Conservation (phyloP, 2,329 filamentous ascomycete genomes). For the Botrytis tulipae region DNA sequence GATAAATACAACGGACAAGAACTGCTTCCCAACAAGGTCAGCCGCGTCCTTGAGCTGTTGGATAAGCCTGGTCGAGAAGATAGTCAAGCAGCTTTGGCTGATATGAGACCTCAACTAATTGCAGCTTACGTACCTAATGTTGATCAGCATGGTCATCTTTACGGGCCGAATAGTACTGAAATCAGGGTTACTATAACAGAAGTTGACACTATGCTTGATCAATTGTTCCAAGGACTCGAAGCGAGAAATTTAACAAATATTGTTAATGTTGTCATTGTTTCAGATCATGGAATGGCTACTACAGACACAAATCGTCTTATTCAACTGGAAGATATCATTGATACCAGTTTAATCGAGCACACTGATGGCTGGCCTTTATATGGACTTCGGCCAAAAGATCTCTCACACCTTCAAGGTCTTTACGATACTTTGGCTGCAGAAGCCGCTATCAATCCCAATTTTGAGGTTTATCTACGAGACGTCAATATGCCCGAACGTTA, state of each 20-base stretch:
- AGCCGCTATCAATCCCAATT: constrained; percentile 60
- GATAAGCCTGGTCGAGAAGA: constrained; percentile 75
- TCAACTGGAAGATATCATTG: constrained; percentile 86
- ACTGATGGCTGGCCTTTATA: constrained; percentile 93
- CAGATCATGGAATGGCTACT: constrained; percentile 97
- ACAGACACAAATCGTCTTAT: constrained; percentile 78
- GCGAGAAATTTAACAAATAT: constrained; percentile 81
- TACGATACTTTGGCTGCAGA: constrained; percentile 61
- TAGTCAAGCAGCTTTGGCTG: constrained; percentile 46
- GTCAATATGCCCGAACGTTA: constrained; percentile 88
- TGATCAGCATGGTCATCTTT: constrained; percentile 81
- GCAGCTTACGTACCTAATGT: constrained; percentile 94
- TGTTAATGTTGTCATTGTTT: constrained; percentile 94
- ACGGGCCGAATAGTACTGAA: constrained; percentile 92
- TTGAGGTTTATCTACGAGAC: constrained; percentile 85
- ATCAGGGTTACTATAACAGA: constrained; percentile 72
- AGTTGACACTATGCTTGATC: constrained; percentile 81
- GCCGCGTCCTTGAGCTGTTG: constrained; percentile 75
- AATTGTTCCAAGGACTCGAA: constrained; percentile 73
- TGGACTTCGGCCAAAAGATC: constrained; percentile 77
- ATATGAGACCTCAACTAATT: constrained; percentile 81
- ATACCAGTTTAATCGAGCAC: constrained; percentile 73
- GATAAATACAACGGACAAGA: constrained; percentile 85
- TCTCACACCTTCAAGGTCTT: constrained; percentile 62
- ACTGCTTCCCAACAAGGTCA: constrained; percentile 69